Evolutionary conservation across 1,284 basidiomycete species (phyloP).

Genomic region (Wallemia mellicola): DNA sequence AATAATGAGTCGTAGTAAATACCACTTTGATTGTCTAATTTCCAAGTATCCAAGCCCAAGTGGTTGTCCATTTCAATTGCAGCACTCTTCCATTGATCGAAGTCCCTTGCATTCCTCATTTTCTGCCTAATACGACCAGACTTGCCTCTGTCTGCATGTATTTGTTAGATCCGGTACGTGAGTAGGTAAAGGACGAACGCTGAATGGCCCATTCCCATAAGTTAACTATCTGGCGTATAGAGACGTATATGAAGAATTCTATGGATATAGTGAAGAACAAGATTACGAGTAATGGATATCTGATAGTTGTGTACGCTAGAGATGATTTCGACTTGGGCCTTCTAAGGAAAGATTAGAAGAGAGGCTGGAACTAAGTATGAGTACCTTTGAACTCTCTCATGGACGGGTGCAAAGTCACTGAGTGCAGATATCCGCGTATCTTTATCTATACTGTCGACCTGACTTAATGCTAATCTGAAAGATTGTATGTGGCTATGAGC

Average conservation of each 20-base stretch:
- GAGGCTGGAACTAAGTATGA: background rate
- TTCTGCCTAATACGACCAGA: conserved; percentile 46
- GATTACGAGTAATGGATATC: conserved; percentile 58
- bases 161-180: conserved; percentile 3
- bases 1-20: conserved; percentile 65
- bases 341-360: conserved; percentile 10
- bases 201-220: conserved; percentile 56
- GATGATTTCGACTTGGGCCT: conserved; percentile 21
- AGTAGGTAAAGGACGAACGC: conserved; percentile 1
- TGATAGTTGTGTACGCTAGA: conserved; percentile 39
- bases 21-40: conserved; percentile 39
- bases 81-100: conserved; percentile 48
- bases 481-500: background rate
- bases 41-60: conserved; percentile 65
- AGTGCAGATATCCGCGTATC: conserved; percentile 54
- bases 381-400: conserved; percentile 40
- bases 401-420: conserved; percentile 75
- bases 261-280: conserved; percentile 57
- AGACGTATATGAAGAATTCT: conserved; percentile 61
- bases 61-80: conserved; percentile 51
- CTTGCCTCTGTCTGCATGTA: conserved; percentile 37
- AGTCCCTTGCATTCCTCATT: conserved; percentile 40
- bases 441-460: conserved; percentile 11
- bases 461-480: background rate
- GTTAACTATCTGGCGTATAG: conserved; percentile 70